Evolutionary conservation across 2,329 filamentous ascomycete species (phyloP), one percentile per base, ranked within the genome.

Genomic region (Ophiosphaerella korrae): DNA sequence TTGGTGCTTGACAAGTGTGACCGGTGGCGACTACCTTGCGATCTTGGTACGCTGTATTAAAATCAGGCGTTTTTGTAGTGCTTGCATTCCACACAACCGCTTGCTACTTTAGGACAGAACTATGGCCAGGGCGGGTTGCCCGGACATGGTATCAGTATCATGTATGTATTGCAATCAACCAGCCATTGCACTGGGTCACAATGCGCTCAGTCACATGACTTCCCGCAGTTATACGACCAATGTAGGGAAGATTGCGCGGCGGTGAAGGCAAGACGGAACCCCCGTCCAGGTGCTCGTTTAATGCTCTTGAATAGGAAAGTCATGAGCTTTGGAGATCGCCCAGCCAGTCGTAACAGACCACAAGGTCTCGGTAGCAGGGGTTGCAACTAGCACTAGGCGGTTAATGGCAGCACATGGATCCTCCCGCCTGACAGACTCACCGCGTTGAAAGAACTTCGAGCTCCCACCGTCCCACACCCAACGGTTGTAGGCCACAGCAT

Each of bases 361-460:
- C 45, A 39, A 48, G 40, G 16, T 26, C 38, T 55, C 55, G 43
- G 23, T 38, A 52, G 41, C 50, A 53, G 48, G 58, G 55, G n/a
- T 31, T 13, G 31, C 26, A 11, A 36, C 45, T n/a, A 14, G 37
- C 41, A 48, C 57, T 60, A 66, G 45, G 61, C 54, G 8, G 12
- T 53, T 53, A 8, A 14, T 42, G 53, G 36, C 52, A 24, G 47
- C 42, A 52, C 50, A 52, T 58, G 57, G 58, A 45, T 53, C 50
- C 42, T 52, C 42, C 52, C 44, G 55, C 53, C 46, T 48, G 52
- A 42, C 46, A 58, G 43, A 45, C 57, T 64, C 63, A 66, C 64
- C 63, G 60, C 48, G 62, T 55, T 54, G 53, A 40, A 55, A 45
- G 18, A 50, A 39, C 34, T 24, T 45, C 40, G 23, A 54, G 38